phyloP scores from a whole-genome alignment of 495 filamentous ascomycete species.

The Poronia punctata region DNA sequence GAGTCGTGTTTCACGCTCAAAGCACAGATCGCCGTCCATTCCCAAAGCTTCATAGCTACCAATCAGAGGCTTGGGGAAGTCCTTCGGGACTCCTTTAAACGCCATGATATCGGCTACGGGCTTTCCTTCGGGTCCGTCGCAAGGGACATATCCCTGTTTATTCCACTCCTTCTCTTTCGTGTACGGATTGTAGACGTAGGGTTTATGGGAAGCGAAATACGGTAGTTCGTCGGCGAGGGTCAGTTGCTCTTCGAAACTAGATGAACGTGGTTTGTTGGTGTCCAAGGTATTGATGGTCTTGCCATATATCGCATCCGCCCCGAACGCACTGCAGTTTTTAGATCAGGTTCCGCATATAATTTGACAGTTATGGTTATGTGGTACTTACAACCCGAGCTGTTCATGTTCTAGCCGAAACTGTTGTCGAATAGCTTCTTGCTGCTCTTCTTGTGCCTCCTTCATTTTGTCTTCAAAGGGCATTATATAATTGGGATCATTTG shows the following conservation, averaged over 20 bases:
- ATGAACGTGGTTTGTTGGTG: slow-evolving; percentile 20
- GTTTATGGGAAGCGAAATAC: slow-evolving; percentile 24
- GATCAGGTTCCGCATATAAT: slow-evolving; percentile 1
- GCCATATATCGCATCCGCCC: slow-evolving; percentile 38
- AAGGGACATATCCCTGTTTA: slow-evolving; percentile 22
- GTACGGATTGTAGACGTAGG: slow-evolving; percentile 43
- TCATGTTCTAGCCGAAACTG: slow-evolving; percentile 37
- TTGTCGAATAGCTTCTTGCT: slow-evolving; percentile 20
- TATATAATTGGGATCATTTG: slow-evolving; percentile 2
- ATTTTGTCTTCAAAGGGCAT: slow-evolving; percentile 16
- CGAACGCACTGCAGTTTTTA: slow-evolving; percentile 15
- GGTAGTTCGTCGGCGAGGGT: slow-evolving; percentile 11
- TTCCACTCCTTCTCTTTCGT: slow-evolving; percentile 38
- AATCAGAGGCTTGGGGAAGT: slow-evolving; percentile 70
- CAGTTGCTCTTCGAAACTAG: slow-evolving; percentile 20
- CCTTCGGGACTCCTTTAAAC: slow-evolving; percentile 55
- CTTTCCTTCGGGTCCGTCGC: slow-evolving; percentile 28
- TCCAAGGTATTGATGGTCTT: slow-evolving; percentile 38
- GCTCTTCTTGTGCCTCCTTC: slow-evolving; percentile 22
- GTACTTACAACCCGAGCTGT: slow-evolving; percentile 30
- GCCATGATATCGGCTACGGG: slow-evolving; percentile 31
- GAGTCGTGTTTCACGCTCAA: slow-evolving; percentile 79
- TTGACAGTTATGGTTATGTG: not conserved
- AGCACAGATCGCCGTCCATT: slow-evolving; percentile 77
- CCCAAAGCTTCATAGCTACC: slow-evolving; percentile 70